Conservation (phyloP, 2,329 filamentous ascomycete species). For the Fusarium redolens region DNA sequence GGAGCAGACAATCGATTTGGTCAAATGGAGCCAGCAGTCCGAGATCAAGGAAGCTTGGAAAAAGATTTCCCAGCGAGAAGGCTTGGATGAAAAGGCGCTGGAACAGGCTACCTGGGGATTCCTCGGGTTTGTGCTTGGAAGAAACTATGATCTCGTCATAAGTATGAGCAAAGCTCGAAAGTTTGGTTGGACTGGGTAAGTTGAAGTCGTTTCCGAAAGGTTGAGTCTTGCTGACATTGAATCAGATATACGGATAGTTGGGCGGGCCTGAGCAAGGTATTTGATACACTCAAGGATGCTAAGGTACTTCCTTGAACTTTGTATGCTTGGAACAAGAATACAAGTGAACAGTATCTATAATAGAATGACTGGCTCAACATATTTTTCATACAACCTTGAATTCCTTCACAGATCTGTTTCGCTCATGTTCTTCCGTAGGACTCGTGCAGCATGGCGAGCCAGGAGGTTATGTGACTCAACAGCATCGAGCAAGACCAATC, state of each 20-base stretch:
- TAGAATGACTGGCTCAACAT: too few relatives aligned
- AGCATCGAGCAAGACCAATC: not conserved
- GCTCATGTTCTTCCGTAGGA: not conserved
- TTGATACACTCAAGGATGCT: not conserved
- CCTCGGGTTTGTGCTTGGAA: conserved; percentile 1
- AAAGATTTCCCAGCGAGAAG: not conserved
- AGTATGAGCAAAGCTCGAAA: conserved; percentile 8
- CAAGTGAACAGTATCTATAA: too few relatives aligned
- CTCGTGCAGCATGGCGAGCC: not conserved
- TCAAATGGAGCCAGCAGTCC: not conserved
- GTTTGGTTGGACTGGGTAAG: not conserved
- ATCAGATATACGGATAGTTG: not conserved
- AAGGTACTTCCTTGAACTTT: not conserved
- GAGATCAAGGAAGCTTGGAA: conserved; percentile 6
- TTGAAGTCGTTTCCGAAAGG: accelerated
- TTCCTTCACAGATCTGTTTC: accelerated
- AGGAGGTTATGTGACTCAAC: not conserved
- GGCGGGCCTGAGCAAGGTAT: not conserved
- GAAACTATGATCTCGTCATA: conserved; percentile 8
- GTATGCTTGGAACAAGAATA: too few relatives aligned
- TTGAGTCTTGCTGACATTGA: not conserved
- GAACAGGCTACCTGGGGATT: conserved; percentile 6
- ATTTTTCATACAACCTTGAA: too few relatives aligned
- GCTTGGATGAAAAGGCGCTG: not conserved
- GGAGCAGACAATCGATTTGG: not conserved